Evolutionary conservation across 257 asterid genomes (phyloP), one percentile per base, ranked within the genome.

Genomic region (Solanum stenotomum): DNA sequence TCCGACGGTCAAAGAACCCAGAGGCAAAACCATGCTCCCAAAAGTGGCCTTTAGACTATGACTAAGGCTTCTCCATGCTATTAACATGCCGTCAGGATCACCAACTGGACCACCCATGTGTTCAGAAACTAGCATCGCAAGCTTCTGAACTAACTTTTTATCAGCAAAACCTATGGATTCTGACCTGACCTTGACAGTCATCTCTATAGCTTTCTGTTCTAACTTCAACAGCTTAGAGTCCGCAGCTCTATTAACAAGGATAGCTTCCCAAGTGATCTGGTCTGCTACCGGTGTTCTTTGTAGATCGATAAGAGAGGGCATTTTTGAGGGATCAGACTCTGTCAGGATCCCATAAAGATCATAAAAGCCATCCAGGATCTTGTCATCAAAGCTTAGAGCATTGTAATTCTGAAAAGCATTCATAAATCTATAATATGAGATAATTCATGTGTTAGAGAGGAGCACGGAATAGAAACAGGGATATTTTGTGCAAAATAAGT

Each of bases 51-150:
- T 96, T 89, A 95, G 89, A 77, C 84, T 89, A 84, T 72, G 88
- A 90, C 95, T 91, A 85, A 93, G 94, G 89, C 88, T 92, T 92
- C 95, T 97, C 98, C 98, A 97, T 75, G 98, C 94, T 38, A 92
- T 88, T 90, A 91, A 91, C 94, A 97, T 93, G 89, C 92, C 90
- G 83, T 95, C 98, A 15, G 98, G 99, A 89, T 97, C 98, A 84
- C 88, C 93, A 88, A 95, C 99, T 12, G 98, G 94, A 42, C 99
- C 99, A 34, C 99, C 99, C 99, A 97, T 97, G 90, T 93, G 94
- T 76, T 95, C 94, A 59, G 98, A 94, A 83, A 97, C 98, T 90
- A 96, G 87, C 56, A 85, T 65, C 81, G 98, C 97, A 89, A 97
- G 98, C 90, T 92, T 94, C 89, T 90, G 89, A 89, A 94, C 98